phyloP scores from a whole-genome alignment of 176 grass and related monocot species.

The Guadua angustifolia region DNA sequence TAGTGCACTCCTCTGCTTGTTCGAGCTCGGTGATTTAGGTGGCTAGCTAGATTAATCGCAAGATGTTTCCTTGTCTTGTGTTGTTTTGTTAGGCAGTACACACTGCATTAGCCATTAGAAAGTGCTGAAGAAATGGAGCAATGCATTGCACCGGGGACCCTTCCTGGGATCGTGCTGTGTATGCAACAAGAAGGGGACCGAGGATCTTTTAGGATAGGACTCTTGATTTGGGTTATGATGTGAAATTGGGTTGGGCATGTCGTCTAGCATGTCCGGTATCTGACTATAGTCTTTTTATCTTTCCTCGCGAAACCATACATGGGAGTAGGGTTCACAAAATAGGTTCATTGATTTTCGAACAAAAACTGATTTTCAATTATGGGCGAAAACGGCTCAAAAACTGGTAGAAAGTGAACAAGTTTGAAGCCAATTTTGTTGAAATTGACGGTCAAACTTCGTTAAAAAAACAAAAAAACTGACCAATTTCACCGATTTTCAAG shows the following conservation, averaged over 20 bases:
- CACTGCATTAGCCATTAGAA: constrained; percentile 29
- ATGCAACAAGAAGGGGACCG: constrained; percentile 47
- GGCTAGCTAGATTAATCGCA: background rate
- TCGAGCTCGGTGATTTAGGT: constrained; percentile 28
- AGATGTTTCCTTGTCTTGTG: background rate
- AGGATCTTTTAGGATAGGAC: constrained; percentile 54
- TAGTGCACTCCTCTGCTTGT: constrained; percentile 44
- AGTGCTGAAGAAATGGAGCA: background rate
- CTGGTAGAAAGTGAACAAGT: too few species aligned
- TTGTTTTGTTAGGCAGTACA: constrained; percentile 26
- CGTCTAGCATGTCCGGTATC: constrained; percentile 25
- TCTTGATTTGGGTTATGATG: constrained; percentile 64
- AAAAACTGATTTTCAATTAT: too few species aligned
- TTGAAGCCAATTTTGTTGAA: too few species aligned
- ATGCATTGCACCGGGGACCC: constrained; percentile 28
- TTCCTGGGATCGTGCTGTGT: constrained; percentile 6
- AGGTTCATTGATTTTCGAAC: too few species aligned
- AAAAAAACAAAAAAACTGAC: too few species aligned
- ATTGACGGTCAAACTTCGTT: too few species aligned
- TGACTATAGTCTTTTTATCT: background rate
- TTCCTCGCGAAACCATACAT: background rate
- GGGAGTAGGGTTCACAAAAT: too few species aligned
- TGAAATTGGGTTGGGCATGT: constrained; percentile 16
- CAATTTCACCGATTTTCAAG: too few species aligned
- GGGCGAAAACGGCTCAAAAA: too few species aligned